Evolutionary conservation across 108 stramenopile genomes (phyloP).

Genomic region (Pseudonitzschia multiseries): DNA sequence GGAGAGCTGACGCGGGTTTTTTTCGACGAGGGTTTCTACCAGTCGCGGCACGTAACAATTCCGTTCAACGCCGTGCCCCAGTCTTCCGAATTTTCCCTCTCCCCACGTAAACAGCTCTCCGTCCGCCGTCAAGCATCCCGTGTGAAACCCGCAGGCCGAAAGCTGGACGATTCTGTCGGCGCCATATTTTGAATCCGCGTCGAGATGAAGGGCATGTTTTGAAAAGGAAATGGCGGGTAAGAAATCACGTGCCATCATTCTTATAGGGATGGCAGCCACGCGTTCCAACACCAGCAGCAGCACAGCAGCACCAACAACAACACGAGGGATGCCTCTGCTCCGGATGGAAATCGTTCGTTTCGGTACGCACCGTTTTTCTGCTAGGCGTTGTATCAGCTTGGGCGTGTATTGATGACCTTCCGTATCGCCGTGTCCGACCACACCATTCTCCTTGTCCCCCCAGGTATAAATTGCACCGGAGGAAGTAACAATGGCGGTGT

Average conservation of each 20-base stretch:
- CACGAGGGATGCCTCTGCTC: too few relatives aligned
- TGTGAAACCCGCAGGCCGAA: conserved; percentile 95
- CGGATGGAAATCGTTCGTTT: too few relatives aligned
- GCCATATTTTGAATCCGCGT: not conserved
- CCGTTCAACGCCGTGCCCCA: conserved; percentile 88
- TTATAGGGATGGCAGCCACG: too few relatives aligned
- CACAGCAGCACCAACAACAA: too few relatives aligned
- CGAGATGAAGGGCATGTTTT: too few relatives aligned
- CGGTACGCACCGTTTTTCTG: conserved; percentile 60
- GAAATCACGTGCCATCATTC: too few relatives aligned
- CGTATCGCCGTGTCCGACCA: conserved; percentile 91
- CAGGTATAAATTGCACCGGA: conserved; percentile 81
- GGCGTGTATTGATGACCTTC: conserved; percentile 95
- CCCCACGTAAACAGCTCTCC: conserved; percentile 87
- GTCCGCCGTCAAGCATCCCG: conserved; percentile 85
- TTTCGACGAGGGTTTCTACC: conserved; percentile 80
- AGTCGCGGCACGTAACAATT: conserved; percentile 86
- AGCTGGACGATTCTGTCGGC: conserved; percentile 70
- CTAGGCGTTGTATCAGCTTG: conserved; percentile 76
- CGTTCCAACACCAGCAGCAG: too few relatives aligned
- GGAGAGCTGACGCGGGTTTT: conserved; percentile 72
- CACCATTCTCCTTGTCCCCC: conserved; percentile 93
- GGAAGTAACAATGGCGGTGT: conserved; percentile 86
- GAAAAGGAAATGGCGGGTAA: too few relatives aligned
- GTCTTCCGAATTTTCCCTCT: conserved; percentile 93